A percentile compares a stretch with the other conserved stretches of the same genome.
phyloP scores from a whole-genome alignment of 169 alveolate species.

The Pseudocohnilembus persalinus region DNA sequence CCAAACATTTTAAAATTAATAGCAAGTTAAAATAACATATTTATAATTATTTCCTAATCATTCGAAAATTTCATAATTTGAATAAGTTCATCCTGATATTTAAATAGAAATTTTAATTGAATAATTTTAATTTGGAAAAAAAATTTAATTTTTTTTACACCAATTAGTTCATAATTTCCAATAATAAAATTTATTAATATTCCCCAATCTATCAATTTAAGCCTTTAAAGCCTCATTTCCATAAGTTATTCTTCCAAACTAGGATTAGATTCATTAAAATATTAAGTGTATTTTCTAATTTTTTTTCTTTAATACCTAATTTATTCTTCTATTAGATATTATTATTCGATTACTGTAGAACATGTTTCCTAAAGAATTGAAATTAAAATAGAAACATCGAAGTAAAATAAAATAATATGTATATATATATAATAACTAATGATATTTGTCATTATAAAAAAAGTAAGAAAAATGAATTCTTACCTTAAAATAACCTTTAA shows the following conservation, averaged over 20 bases:
- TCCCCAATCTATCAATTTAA: not conserved
- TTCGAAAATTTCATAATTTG: not conserved
- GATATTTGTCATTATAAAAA: too few relatives aligned
- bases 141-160: not conserved
- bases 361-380: too few relatives aligned
- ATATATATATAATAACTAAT: too few relatives aligned
- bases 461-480: not conserved
- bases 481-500: not conserved
- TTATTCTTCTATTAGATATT: not conserved
- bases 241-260: not conserved
- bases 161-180: not conserved
- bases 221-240: not conserved
- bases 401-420: too few relatives aligned
- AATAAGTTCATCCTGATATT: not conserved
- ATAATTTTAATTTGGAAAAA: not conserved
- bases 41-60: not conserved
- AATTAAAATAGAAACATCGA: not conserved
- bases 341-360: too few relatives aligned
- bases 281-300: too few relatives aligned
- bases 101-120: too few relatives aligned
- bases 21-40: not conserved
- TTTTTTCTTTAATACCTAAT: too few relatives aligned
- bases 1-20: not conserved
- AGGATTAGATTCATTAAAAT: not conserved
- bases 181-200: too few relatives aligned